A percentile compares a stretch with the other conserved stretches of the same genome.
Conservation (phyloP, 306 rosid genomes). For the Spatholobus suberectus region DNA sequence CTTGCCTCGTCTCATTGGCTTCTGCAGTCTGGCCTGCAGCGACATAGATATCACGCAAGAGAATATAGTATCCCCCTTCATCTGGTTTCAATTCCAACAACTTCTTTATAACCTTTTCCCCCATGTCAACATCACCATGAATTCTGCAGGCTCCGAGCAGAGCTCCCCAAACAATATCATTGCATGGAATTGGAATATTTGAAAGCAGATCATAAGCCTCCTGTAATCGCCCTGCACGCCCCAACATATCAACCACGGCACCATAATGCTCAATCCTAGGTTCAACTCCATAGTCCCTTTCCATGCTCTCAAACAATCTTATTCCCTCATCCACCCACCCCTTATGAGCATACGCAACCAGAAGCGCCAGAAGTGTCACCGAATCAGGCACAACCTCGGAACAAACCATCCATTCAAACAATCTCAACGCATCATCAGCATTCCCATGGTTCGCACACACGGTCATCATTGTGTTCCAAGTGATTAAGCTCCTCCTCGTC, state of each 20-base stretch:
- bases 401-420: slow-evolving; percentile 52
- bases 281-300: slow-evolving; percentile 50
- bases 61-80: slow-evolving; percentile 67
- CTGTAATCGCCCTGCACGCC: slow-evolving; percentile 67
- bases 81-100: slow-evolving; percentile 63
- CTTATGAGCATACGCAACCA: slow-evolving; percentile 62
- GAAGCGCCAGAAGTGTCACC: slow-evolving; percentile 55
- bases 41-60: slow-evolving; percentile 60
- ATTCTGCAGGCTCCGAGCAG: slow-evolving; percentile 67
- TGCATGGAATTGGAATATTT: slow-evolving; percentile 52
- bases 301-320: slow-evolving; percentile 59
- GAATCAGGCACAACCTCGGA: slow-evolving; percentile 57
- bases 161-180: slow-evolving; percentile 62
- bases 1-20: slow-evolving; percentile 58
- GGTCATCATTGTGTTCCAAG: slow-evolving; percentile 67
- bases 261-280: slow-evolving; percentile 70
- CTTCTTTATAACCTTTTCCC: slow-evolving; percentile 54
- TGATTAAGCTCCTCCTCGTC: slow-evolving; percentile 59
- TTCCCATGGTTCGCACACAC: slow-evolving; percentile 64
- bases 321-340: slow-evolving; percentile 64
- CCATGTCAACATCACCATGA: slow-evolving; percentile 60
- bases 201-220: slow-evolving; percentile 60
- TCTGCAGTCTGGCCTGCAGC: slow-evolving; percentile 58
- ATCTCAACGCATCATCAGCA: slow-evolving; percentile 50
- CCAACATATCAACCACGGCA: slow-evolving; percentile 65